Evolutionary conservation across 306 rosid genomes (phyloP), one percentile per base, ranked within the genome.

Genomic region (Begonia peltatifolia): DNA sequence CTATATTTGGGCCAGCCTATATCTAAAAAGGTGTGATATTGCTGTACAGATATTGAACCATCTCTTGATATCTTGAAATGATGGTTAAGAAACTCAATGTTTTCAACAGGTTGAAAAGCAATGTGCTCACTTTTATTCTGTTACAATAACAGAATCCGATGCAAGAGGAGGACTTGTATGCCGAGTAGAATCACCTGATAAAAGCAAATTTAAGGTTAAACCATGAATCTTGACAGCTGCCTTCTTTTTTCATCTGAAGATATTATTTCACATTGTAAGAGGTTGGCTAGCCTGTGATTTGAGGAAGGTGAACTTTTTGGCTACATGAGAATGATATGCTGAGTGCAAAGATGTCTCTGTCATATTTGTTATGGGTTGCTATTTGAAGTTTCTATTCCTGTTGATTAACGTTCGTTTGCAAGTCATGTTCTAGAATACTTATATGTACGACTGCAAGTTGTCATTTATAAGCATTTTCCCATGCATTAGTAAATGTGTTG

Each of bases 141-240:
- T 92, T 54, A 78, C 78, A 61, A 70, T 92, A 61, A 71, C 79
- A 54, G 99, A 86, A 74, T 94, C 69, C 67, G 88, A 92, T 52
- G 78, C 84, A 42, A 79, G 52, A 22, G 87, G 84, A 71, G 99
- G 99, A 61, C 76, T 92, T 70, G 93, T 92, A 57, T 92, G 99
- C 70, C 94, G 87, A 74, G 99, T 92, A 16, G 88, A 81, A 12
- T 81, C 99, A 43, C 67, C 93, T 9, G 99, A 86, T 70, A 86
- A 81, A 77, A 92, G 99, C 93, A 92, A 92, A 74, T 86, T 92
- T 64, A 92, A 92, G 99, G 99, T 92, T 64, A 62, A 63, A 49
- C 56, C 47, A 47, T 59, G 36, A 59, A 41, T 71, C 50, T 25
- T 30, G 38, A 30, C 3, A 30, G 0, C 38, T 30, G 36, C 7